Conservation (phyloP, 805 yeast species). For the Candida peoriensis region DNA sequence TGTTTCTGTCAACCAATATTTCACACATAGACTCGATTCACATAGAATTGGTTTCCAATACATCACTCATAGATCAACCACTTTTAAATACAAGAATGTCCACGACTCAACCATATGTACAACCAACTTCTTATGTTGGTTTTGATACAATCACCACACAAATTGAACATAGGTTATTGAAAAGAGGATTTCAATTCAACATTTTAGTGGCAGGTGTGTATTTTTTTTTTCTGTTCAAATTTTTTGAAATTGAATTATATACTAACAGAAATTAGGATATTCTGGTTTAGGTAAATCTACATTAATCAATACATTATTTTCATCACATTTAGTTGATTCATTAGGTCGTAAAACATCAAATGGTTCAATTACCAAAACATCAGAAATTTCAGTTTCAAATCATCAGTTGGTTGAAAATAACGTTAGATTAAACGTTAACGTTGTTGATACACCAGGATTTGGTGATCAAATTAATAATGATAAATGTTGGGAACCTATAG, state of each 20-base stretch:
- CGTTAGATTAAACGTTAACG: constrained; percentile 78
- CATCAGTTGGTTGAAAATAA: constrained; percentile 78
- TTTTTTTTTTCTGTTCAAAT: background rate
- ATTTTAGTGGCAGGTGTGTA: constrained; percentile 92
- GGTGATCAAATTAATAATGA: constrained; percentile 96
- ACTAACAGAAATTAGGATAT: too few relatives aligned
- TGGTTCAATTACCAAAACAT: constrained; percentile 79
- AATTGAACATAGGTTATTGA: constrained; percentile 86
- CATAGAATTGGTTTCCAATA: too few relatives aligned
- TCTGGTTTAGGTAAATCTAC: constrained; percentile 96
- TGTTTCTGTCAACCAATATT: too few relatives aligned
- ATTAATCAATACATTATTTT: constrained; percentile 81
- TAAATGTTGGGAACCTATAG: constrained; percentile 94
- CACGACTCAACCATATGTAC: too few relatives aligned
- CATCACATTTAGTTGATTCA: constrained; percentile 71
- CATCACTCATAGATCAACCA: too few relatives aligned
- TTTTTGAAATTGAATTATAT: too few relatives aligned
- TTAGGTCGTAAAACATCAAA: constrained; percentile 63
- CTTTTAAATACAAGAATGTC: too few relatives aligned
- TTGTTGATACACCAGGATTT: constrained; percentile 96
- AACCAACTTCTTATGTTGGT: constrained; percentile 81
- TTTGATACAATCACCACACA: constrained; percentile 95
- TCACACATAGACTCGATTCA: too few relatives aligned
- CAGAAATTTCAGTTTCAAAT: constrained; percentile 72
- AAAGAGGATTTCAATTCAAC: constrained; percentile 91